phyloP scores from a whole-genome alignment of 2,329 filamentous ascomycete genomes.

The Aspergillus sp. region DNA sequence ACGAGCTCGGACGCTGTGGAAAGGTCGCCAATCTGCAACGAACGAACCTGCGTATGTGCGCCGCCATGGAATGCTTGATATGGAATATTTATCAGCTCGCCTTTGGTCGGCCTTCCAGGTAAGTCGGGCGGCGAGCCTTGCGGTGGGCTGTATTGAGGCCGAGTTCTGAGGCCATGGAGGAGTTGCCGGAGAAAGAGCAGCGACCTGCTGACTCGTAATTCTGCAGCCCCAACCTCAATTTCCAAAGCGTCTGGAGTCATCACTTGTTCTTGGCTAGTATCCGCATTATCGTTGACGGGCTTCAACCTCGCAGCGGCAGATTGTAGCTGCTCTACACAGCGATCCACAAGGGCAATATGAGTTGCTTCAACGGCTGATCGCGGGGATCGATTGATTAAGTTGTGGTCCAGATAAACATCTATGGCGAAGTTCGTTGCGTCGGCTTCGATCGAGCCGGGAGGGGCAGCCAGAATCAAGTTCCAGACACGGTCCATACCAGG shows the following conservation, averaged over 20 bases:
- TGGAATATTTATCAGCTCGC: conserved; percentile 57
- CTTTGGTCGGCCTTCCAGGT: conserved; percentile 45
- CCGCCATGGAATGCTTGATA: conserved; percentile 65
- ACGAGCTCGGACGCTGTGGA: conserved; percentile 64
- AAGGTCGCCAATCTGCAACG: conserved; percentile 56
- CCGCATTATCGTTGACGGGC: conserved; percentile 34
- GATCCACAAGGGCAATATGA: conserved; percentile 62
- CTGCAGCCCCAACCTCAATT: conserved; percentile 44
- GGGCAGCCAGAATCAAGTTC: conserved; percentile 66
- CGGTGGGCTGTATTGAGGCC: conserved; percentile 51
- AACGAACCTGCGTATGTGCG: conserved; percentile 50
- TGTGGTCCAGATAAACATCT: conserved; percentile 57
- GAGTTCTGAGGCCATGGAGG: conserved; percentile 43
- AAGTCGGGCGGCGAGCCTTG: conserved; percentile 53
- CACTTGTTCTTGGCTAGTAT: conserved; percentile 41
- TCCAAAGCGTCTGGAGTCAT: conserved; percentile 46
- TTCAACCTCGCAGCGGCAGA: conserved; percentile 52
- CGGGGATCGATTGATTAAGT: conserved; percentile 32
- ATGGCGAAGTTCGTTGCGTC: conserved; percentile 63
- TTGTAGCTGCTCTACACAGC: conserved; percentile 63
- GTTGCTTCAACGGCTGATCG: conserved; percentile 43
- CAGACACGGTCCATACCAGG: conserved; percentile 63
- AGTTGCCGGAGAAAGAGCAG: conserved; percentile 60
- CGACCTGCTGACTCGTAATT: conserved; percentile 58
- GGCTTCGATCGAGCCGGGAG: conserved; percentile 55